Percentiles rank a stretch among this genome's conserved stretches.
These are phyloP conservation scores for Salvia sclarea DNA, from an alignment of 305 asterid genomes.

Conservation along the genomic window DNA sequence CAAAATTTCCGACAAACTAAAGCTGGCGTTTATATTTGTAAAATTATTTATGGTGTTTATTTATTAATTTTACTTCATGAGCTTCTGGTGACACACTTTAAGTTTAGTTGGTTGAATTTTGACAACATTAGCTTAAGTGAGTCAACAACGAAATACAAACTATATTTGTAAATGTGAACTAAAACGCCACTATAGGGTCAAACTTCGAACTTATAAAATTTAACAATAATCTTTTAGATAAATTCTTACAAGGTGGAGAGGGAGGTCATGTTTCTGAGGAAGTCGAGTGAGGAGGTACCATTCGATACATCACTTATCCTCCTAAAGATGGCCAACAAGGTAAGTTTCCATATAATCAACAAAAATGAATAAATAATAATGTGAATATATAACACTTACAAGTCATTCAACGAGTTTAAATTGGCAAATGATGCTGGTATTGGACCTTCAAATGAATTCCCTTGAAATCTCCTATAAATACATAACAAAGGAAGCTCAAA, in stretches of 20 bases:
- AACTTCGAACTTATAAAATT: too few relatives aligned
- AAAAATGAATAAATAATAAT: not conserved
- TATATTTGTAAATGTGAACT: too few relatives aligned
- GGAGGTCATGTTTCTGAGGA: conserved; percentile 53
- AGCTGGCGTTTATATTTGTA: too few relatives aligned
- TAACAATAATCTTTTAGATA: not conserved
- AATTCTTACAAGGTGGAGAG: conserved; percentile 63
- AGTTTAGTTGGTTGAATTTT: too few relatives aligned
- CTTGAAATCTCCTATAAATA: conserved; percentile 66
- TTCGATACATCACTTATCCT: conserved; percentile 78
- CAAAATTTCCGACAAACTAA: too few relatives aligned
- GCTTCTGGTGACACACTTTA: too few relatives aligned
- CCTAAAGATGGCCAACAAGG: conserved; percentile 40
- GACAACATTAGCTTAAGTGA: too few relatives aligned
- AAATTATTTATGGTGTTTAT: too few relatives aligned
- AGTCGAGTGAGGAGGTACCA: conserved; percentile 73
- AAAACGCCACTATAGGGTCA: too few relatives aligned
- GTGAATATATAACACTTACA: conserved; percentile 52
- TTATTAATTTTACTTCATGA: too few relatives aligned
- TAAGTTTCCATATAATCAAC: conserved; percentile 18
- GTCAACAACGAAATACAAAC: too few relatives aligned
- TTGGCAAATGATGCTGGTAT: conserved; percentile 70
- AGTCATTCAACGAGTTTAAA: conserved; percentile 56
- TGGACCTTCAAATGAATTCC: conserved; percentile 78
- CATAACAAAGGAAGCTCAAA: conserved; percentile 1